Percentiles rank a stretch among this genome's conserved stretches.
phyloP scores from a whole-genome alignment of 2,329 filamentous ascomycete species.

The Botrytis cinerea region DNA sequence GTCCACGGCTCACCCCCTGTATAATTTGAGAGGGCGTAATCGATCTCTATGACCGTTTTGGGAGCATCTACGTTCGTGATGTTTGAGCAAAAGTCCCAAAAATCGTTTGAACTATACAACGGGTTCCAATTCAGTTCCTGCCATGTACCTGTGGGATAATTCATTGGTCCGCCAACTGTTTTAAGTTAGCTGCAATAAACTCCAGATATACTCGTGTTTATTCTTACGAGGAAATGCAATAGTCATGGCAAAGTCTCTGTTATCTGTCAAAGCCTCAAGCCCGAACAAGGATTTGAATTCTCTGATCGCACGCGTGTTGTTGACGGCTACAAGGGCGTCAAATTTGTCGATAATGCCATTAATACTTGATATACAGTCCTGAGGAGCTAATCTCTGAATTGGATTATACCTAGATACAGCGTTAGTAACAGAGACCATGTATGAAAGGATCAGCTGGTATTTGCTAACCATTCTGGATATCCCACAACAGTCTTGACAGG shows the following conservation, averaged over 20 bases:
- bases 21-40: constrained; percentile 51
- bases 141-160: constrained; percentile 54
- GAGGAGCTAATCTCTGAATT: constrained; percentile 51
- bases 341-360: constrained; percentile 53
- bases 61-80: constrained; percentile 51
- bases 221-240: constrained; percentile 48
- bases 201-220: not conserved
- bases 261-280: constrained; percentile 47
- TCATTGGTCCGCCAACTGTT: constrained; percentile 48
- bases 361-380: constrained; percentile 52
- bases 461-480: constrained; percentile 50
- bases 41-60: constrained; percentile 47
- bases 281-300: constrained; percentile 52
- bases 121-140: constrained; percentile 55
- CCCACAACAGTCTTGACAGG: constrained; percentile 46
- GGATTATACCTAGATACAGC: constrained; percentile 43
- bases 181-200: constrained; percentile 15
- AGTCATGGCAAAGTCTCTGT: constrained; percentile 51
- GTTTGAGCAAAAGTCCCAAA: constrained; percentile 55
- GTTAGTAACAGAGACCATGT: not conserved
- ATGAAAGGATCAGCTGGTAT: not conserved
- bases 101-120: constrained; percentile 48
- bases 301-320: constrained; percentile 47
- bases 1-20: constrained; percentile 53
- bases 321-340: constrained; percentile 48